Percentiles rank a stretch among this genome's conserved stretches.
These are phyloP conservation scores for Cinchona pubescens DNA, from an alignment of 257 asterid genomes.

Conservation along the genomic window DNA sequence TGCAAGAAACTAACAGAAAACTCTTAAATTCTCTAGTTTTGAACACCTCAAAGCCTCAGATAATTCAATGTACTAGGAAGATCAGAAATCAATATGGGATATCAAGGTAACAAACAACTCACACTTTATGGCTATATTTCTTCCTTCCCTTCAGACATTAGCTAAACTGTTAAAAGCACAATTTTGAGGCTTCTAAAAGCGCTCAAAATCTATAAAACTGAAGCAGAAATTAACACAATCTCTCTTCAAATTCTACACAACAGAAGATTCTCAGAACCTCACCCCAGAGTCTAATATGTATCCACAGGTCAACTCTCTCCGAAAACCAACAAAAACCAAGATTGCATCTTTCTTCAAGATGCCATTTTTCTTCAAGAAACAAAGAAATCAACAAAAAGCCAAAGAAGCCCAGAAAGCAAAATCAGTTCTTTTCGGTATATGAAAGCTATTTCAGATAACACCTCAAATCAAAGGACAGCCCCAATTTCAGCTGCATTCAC, in stretches of 20 bases:
- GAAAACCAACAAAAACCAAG: conserved; percentile 22
- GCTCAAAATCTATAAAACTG: conserved; percentile 1
- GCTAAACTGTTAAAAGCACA: neutral
- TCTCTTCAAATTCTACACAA: too few relatives aligned
- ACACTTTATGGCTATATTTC: conserved; percentile 4
- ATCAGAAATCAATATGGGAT: neutral
- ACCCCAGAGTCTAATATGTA: neutral
- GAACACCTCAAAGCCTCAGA: neutral
- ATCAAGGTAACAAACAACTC: neutral
- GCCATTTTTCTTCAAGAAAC: conserved; percentile 22
- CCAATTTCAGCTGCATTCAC: conserved; percentile 22
- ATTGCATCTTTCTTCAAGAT: conserved; percentile 13
- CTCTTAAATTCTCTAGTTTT: neutral
- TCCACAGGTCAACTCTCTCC: conserved; percentile 16
- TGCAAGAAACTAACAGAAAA: neutral
- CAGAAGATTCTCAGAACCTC: conserved; percentile 12
- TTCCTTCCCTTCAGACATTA: conserved; percentile 10
- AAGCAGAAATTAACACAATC: conserved; percentile 17
- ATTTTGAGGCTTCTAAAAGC: neutral
- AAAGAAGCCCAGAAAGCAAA: conserved; percentile 33
- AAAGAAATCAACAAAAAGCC: conserved; percentile 14
- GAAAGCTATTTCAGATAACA: conserved; percentile 12
- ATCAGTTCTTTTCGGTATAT: conserved; percentile 23
- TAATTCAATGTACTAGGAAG: neutral
- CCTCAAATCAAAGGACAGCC: conserved; percentile 21